Evolutionary conservation across 306 rosid species (phyloP), one percentile per base, ranked within the genome.

Genomic region (Spatholobus suberectus): DNA sequence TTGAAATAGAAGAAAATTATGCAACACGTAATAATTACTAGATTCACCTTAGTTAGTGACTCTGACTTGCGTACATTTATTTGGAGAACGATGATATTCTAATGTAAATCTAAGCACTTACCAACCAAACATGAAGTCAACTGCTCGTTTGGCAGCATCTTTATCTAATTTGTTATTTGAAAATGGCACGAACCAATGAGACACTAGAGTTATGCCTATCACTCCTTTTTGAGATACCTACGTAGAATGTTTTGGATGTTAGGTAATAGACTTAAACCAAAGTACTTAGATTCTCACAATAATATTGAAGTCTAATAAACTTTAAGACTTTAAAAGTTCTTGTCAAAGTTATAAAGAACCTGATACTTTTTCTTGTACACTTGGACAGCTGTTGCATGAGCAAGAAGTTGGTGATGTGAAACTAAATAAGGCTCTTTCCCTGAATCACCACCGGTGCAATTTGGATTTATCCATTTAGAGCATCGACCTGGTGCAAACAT

Each of bases 101-200:
- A 7, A 23, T 40, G 3, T 4, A 47, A 11, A 3, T 40, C 4
- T 23, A 41, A 32, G 5, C 8, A 72, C 86, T 75, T 47, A 94
- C 98, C 97, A 94, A 73, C 98, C 98, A 51, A 86, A 27, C 88
- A 84, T 85, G 77, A 94, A 94, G 68, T 89, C 97, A 41, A 90
- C 1, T 8, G 89, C 86, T 72, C 91, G 82, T 9, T 13, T 32
- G 0, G 90, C 92, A 38, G 98, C 96, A 3, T 40, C 14, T 20
- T 63, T 2, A 21, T 91, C 76, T 6, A 61, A 44, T 76, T 79
- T 70, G 13, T 65, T 26, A 20, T 84, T 5, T 1, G 92, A 86
- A 59, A 44, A 5, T 0, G 98, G 90, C 80, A 77, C 82, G n/a
- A 78, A 67, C 96, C 97, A 93, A 8, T 47, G 8, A 2, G 87